Percentiles rank a stretch among this genome's conserved stretches.
Conservation (phyloP, 768 basidiomycete genomes). For the Boletus rufocinnamomeus region DNA sequence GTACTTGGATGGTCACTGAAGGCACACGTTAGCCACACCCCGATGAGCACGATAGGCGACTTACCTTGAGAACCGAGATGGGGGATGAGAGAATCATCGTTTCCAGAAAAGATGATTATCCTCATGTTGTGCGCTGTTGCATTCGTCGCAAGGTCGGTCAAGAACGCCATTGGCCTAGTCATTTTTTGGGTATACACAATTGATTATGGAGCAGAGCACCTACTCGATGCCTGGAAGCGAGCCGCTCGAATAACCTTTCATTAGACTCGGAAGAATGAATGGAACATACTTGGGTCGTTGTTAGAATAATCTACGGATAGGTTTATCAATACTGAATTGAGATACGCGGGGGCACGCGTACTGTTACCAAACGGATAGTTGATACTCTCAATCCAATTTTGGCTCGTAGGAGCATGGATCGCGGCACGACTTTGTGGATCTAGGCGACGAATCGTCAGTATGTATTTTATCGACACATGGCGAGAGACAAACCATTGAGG, state of each 20-base stretch:
- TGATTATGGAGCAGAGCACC: slow-evolving; percentile 7
- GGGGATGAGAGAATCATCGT: slow-evolving; percentile 66
- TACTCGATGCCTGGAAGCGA: slow-evolving; percentile 36
- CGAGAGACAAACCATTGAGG: slow-evolving; percentile 54
- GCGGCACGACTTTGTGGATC: slow-evolving; percentile 59
- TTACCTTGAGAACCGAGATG: slow-evolving; percentile 65
- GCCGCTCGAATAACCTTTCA: not conserved
- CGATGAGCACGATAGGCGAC: slow-evolving; percentile 9
- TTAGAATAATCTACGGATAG: slow-evolving; percentile 20
- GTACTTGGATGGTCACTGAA: slow-evolving; percentile 57
- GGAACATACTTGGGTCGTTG: slow-evolving; percentile 36
- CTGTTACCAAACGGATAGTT: slow-evolving; percentile 39
- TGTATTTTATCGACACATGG: not conserved
- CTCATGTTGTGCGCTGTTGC: slow-evolving; percentile 51
- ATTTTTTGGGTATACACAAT: slow-evolving; percentile 13
- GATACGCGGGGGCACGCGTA: slow-evolving; percentile 13
- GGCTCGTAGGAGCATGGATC: slow-evolving; percentile 67
- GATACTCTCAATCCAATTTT: slow-evolving; percentile 42
- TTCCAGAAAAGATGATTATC: slow-evolving; percentile 66
- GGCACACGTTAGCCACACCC: slow-evolving; percentile 13
- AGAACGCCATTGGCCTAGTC: slow-evolving; percentile 59
- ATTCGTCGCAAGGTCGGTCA: slow-evolving; percentile 67
- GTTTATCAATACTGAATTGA: not conserved
- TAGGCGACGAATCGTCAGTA: slow-evolving; percentile 21
- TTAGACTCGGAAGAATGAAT: not conserved